Base-by-base conservation (phyloP, 805 yeast species). In the Schizosaccharomyces osmophilus region DNA sequence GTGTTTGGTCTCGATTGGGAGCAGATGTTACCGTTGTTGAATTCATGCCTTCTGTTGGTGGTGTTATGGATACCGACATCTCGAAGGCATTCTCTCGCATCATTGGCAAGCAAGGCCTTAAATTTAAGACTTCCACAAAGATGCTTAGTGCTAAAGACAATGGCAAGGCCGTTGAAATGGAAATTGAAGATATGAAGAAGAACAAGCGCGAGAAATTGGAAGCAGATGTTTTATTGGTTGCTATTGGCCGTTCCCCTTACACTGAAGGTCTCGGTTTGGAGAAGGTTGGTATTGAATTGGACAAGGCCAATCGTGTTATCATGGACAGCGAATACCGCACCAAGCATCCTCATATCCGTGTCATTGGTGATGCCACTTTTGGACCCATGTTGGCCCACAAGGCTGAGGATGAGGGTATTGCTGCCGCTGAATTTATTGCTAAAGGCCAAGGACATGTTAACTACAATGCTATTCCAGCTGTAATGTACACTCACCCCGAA, bases 361-460 rank as follows among this genome's bases (percentile, higher is more conserved):
- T 88, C 69, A 87, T 93, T 74, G 99, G 99, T 74, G 99, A 93
- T 72, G 97, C 84, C 62, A 93, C 99, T 54, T 93, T 87, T 69
- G 99, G 99, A 68, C 90, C 95, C 69, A 93, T 93, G 99, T 81
- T 93, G 76, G 99, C 99, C 66, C 99, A 93, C 81, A 93, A 93
- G 80, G 99, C 99, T 65, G 99, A 93, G 79, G 99, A 93, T 74
- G 99, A 93, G 79, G 99, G 96, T 75, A 84, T 93, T 68, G 99
- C 99, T 63, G 97, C 95, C 67, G 97, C 80, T 66, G 99, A 93
- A 77, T 86, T 82, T 78, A 81, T 93, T 73, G 87, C 87, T 78
- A 75, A 75, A 67, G 98, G 97, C 66, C 85, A 85, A 72, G 99
- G 99, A 64, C 98, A 93, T 73, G 97, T 93, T 67, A 93, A 93